Base-by-base conservation (phyloP, 306 rosid species). In the Phaseolus lunatus region DNA sequence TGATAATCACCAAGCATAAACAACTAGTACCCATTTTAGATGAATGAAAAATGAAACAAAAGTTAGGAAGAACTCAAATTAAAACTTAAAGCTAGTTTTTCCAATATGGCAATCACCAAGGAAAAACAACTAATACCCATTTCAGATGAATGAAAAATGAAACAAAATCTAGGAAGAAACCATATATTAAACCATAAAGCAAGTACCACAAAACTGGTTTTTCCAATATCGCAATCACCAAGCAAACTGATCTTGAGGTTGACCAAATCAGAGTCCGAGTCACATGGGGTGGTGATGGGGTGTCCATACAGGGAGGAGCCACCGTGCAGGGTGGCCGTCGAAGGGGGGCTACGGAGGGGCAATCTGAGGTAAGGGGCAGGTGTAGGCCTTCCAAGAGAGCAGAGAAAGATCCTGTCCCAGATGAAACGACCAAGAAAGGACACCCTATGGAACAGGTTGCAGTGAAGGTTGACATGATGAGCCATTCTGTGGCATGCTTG, bases 181-280 rank as follows among this genome's bases (percentile, higher is more conserved):
- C 9, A 22, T 3, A 53, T 54, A 15, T 9, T 5, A 5, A 12
- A 59, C 9, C 11, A 4, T 9, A 22, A 61, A 29, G n/a, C 22
- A 15, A 9, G 2, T 49, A 94, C 98, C 90, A 89, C 72, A 85
- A 95, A 95, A 64, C 92, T 92, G 20, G 98, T 95, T 81, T 95
- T 95, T 23, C 98, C 98, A 84, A 89, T 92, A 87, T 88, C 88
- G 82, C 91, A 88, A 85, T 95, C 98, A 18, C 98, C 98, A 90
- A 95, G 78, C 80, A 95, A 81, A 44, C 96, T 92, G 80, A 95
- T 87, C 88, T 95, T 95, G 76, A 95, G 80, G 78, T 45, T 80
- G 43, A 95, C 97, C 88, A 89, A 89, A 82, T 95, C 97, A 7
- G 91, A 86, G 86, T 92, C 98, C 3, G 90, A 13, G 10, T 87